These are phyloP conservation scores for Yarrowia sp. DNA, from an alignment of 805 yeast species.

Conservation along the genomic window DNA sequence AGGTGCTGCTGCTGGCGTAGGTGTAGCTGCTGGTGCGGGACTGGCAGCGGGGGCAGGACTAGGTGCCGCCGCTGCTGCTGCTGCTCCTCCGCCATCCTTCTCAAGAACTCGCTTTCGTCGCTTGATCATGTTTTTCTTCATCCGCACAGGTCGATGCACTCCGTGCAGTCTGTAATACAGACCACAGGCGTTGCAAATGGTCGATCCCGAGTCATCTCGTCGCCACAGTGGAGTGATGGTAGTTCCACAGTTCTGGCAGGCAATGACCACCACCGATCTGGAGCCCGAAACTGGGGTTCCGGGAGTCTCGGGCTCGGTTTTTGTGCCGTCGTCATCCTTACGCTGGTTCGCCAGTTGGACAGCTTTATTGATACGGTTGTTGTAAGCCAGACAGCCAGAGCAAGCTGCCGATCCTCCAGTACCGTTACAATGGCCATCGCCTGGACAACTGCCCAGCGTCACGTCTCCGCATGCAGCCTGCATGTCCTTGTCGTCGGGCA, in stretches of 20 bases:
- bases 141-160: conserved; percentile 66
- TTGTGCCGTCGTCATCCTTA: conserved; percentile 23
- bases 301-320: conserved; percentile 10
- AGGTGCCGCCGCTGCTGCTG: not conserved
- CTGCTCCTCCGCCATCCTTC: conserved; percentile 28
- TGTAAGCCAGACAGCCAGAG: conserved; percentile 77
- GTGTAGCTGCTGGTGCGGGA: not conserved
- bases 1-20: not conserved
- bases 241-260: conserved; percentile 80
- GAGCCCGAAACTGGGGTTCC: conserved; percentile 26
- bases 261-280: conserved; percentile 52
- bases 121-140: conserved; percentile 71
- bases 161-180: conserved; percentile 74
- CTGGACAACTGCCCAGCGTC: conserved; percentile 48
- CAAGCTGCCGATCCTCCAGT: conserved; percentile 82
- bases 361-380: conserved; percentile 49
- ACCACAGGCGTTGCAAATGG: conserved; percentile 85
- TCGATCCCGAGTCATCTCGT: conserved; percentile 74
- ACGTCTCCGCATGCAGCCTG: conserved; percentile 24
- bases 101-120: conserved; percentile 57
- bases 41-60: not conserved
- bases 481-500: conserved; percentile 22
- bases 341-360: conserved; percentile 28
- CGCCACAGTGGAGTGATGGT: conserved; percentile 88
- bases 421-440: conserved; percentile 80